Base-by-base conservation (phyloP, 1,284 basidiomycete species). In the Sanguinoderma infundibulare region DNA sequence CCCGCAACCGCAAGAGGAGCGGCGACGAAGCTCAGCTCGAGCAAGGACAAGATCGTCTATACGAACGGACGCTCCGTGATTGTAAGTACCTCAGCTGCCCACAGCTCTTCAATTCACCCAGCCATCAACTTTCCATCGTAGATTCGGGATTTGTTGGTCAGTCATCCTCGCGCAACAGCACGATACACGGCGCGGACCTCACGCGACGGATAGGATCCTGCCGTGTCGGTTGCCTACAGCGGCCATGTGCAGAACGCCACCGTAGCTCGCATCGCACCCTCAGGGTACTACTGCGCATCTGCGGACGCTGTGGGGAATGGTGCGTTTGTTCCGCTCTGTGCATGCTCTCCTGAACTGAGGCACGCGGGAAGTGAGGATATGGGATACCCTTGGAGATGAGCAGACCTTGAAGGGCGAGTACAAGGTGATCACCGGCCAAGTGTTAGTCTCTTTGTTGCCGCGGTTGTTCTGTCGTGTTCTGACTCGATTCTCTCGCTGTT, bases 221-320 rank as follows among this genome's bases (percentile, higher is more conserved):
- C 80, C 17, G 75, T 81, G 28, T 83, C 86, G 28, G 81, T 79
- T 28, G 81, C 86, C 22, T 94, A 95, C 72, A 81, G 86, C 59
- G 92, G 94, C 51, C 96, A 98, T 78, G 83, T 90, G 2, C 90
- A 95, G 66, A 90, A 90, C 52, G 86, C 93, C 5, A 96, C 93
- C 1, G 94, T 97, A 14, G 96, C 96, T 6, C 87, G 94, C 38
- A 89, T 98, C 74, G 96, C 95, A 0, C 96, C 96, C 0, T 93
- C 95, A 0, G 97, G 96, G 20, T 98, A 90, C 78, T 98, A 98
- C 77, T 94, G 92, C 70, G 97, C 98, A 3, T 97, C 95, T 12
- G 96, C 86, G 26, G 96, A 98, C 73, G 77, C 81, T 0, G 79
- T 81, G 26, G 95, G 95, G 49, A 92, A 87, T 60, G 91, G 92